Percentiles rank a stretch among this genome's conserved stretches.
Evolutionary conservation across 768 basidiomycete species (phyloP).

Genomic region (Thelephora ganbajun): DNA sequence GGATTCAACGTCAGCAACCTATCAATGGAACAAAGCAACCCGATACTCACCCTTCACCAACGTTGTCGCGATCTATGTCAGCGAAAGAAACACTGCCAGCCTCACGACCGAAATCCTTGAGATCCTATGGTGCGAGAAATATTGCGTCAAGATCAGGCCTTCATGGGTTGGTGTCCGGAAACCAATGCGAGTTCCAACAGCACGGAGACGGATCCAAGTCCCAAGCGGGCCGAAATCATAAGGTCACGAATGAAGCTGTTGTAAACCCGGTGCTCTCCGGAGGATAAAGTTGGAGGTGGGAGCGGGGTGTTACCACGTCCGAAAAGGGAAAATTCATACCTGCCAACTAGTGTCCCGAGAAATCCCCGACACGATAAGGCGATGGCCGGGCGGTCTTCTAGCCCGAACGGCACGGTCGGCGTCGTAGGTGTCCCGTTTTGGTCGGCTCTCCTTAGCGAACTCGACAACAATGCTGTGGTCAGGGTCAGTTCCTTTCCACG

Average conservation of each 20-base stretch:
- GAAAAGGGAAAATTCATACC: constrained; percentile 47
- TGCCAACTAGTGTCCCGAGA: constrained; percentile 97
- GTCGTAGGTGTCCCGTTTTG: constrained; percentile 67
- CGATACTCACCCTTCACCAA: constrained; percentile 69
- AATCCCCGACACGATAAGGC: constrained; percentile 77
- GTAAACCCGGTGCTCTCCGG: neutral
- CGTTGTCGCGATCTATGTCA: constrained; percentile 79
- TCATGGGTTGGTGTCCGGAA: constrained; percentile 2
- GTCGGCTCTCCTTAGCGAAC: constrained; percentile 86
- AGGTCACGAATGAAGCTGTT: neutral
- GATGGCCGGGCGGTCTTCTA: constrained; percentile 67
- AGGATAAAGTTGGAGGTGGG: neutral
- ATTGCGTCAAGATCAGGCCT: neutral
- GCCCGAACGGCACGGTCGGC: constrained; percentile 50
- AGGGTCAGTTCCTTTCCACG: neutral
- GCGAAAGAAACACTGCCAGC: constrained; percentile 89
- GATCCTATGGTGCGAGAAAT: constrained; percentile 50
- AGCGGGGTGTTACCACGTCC: neutral
- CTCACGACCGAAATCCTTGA: constrained; percentile 95
- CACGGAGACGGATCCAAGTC: neutral
- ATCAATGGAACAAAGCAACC: neutral
- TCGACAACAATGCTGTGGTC: constrained; percentile 78
- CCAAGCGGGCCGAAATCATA: neutral
- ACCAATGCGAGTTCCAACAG: neutral
- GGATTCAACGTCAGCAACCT: neutral